Evolutionary conservation across 192 early-diverging fungal genomes (phyloP).

Genomic region (Podila horticola): DNA sequence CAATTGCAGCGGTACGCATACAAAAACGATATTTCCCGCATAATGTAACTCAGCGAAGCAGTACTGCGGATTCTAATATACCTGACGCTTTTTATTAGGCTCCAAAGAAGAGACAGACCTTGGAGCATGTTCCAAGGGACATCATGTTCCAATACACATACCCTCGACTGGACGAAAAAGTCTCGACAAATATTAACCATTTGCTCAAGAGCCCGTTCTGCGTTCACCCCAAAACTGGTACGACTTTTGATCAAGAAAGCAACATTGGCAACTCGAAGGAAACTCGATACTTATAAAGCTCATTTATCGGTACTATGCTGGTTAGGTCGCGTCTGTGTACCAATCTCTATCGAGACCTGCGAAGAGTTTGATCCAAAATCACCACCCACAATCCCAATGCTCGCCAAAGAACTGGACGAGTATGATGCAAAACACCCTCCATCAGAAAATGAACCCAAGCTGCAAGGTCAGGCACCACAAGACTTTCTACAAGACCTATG

Average conservation of each 20-base stretch:
- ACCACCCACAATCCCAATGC: slow-evolving; percentile 76
- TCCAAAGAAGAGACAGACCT: slow-evolving; percentile 49
- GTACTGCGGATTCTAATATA: background rate
- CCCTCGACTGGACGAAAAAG: slow-evolving; percentile 93
- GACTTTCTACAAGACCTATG: background rate
- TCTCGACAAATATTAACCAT: slow-evolving; percentile 90
- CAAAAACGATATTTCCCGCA: background rate
- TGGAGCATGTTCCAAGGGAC: slow-evolving; percentile 66
- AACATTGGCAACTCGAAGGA: background rate
- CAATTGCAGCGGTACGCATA: slow-evolving; percentile 9
- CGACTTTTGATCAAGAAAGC: background rate
- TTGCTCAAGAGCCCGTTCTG: slow-evolving; percentile 98
- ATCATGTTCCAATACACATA: slow-evolving; percentile 93
- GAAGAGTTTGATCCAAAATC: slow-evolving; percentile 85
- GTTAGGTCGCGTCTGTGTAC: slow-evolving; percentile 90
- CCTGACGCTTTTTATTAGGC: slow-evolving; percentile 6
- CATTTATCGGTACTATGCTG: background rate
- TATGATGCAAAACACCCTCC: slow-evolving; percentile 24
- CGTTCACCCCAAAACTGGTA: slow-evolving; percentile 95
- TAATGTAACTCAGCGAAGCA: background rate
- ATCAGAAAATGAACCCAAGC: slow-evolving; percentile 26
- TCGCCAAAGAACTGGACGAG: slow-evolving; percentile 74
- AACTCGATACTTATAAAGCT: background rate
- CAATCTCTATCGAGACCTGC: slow-evolving; percentile 80
- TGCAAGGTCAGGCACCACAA: slow-evolving; percentile 44